phyloP scores from a whole-genome alignment of 805 yeast genomes.

The Kodamaea sagamina region DNA sequence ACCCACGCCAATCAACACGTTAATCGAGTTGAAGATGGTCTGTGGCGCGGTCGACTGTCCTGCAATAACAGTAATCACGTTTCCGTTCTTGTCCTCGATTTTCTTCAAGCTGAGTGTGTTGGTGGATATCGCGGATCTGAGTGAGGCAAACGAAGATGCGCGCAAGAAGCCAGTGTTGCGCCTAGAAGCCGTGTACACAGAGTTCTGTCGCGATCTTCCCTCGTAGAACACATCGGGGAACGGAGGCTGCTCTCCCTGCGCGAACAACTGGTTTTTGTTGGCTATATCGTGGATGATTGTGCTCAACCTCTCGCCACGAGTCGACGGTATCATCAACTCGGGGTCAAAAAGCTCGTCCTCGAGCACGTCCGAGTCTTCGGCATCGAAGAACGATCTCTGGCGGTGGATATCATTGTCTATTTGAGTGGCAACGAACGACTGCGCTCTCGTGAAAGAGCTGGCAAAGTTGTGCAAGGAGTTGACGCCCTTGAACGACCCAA shows the following conservation, averaged over 20 bases:
- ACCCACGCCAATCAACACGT: conserved; percentile 76
- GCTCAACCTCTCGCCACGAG: conserved; percentile 64
- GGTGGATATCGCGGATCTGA: conserved; percentile 37
- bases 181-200: conserved; percentile 18
- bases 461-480: conserved; percentile 44
- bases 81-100: conserved; percentile 72
- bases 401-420: conserved; percentile 26
- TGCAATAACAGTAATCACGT: conserved; percentile 57
- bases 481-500: conserved; percentile 28
- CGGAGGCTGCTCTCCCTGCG: conserved; percentile 16
- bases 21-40: conserved; percentile 71
- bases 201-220: conserved; percentile 36
- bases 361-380: conserved; percentile 12
- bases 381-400: conserved; percentile 20
- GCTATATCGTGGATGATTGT: conserved; percentile 49
- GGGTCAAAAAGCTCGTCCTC: conserved; percentile 53
- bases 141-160: conserved; percentile 47
- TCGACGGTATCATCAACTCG: conserved; percentile 51
- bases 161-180: conserved; percentile 28
- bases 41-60: conserved; percentile 65
- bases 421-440: conserved; percentile 25
- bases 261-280: conserved; percentile 25
- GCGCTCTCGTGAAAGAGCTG: conserved; percentile 42
- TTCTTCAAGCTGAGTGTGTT: conserved; percentile 52
- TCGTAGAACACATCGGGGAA: conserved; percentile 37